Percentiles rank a stretch among this genome's conserved stretches.
These are phyloP conservation scores for Calocybe indica DNA, from an alignment of 768 basidiomycete genomes.

Conservation along the genomic window DNA sequence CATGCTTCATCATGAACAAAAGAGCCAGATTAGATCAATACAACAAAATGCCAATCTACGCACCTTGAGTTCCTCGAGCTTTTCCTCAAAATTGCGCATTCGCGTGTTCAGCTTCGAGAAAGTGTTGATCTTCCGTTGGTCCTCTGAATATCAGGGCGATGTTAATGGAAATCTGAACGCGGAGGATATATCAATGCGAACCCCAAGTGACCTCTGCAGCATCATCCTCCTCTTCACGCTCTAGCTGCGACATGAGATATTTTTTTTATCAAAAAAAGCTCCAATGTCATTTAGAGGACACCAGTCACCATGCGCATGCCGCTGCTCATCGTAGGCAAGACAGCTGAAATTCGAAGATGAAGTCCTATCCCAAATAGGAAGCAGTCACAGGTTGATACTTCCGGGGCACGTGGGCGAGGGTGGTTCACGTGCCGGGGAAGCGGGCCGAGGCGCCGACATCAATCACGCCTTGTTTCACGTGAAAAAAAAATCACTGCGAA, in stretches of 20 bases:
- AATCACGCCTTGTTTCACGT: too few relatives aligned
- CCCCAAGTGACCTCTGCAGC: conserved; percentile 83
- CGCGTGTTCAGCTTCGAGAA: conserved; percentile 91
- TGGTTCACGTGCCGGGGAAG: too few relatives aligned
- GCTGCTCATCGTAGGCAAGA: conserved; percentile 20
- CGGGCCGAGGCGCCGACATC: too few relatives aligned
- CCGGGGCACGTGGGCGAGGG: too few relatives aligned
- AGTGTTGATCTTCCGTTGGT: conserved; percentile 85
- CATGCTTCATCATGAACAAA: conserved; percentile 49
- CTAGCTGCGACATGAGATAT: conserved; percentile 37
- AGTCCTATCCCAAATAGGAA: neutral
- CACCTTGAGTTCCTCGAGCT: conserved; percentile 71
- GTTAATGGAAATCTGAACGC: conserved; percentile 4
- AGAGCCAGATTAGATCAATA: neutral
- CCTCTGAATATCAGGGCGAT: conserved; percentile 37
- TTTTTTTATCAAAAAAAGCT: conserved; percentile 3
- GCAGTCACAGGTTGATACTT: neutral
- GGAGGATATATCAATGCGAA: conserved; percentile 22
- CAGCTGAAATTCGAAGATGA: conserved; percentile 2
- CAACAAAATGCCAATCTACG: conserved; percentile 2
- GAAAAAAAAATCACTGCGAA: too few relatives aligned
- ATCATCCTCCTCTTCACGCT: conserved; percentile 70
- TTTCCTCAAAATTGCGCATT: conserved; percentile 64
- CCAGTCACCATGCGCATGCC: conserved; percentile 50
- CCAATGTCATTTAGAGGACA: neutral